These are phyloP conservation scores for Fragaria vesca DNA, from an alignment of 306 rosid species.

Conservation along the genomic window DNA sequence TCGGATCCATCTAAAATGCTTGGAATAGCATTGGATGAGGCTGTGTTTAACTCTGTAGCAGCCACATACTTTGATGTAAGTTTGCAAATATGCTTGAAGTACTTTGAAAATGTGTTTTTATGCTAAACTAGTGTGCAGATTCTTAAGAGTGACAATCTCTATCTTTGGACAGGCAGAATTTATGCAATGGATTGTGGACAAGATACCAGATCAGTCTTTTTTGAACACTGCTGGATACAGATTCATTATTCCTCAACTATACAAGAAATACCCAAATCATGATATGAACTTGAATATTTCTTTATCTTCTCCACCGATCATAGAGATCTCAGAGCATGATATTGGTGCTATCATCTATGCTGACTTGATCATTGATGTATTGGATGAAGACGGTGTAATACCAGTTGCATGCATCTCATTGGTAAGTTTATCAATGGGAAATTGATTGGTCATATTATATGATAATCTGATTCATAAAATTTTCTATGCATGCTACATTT, in stretches of 20 bases:
- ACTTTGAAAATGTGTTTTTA: conserved; percentile 8
- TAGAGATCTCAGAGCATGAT: conserved; percentile 55
- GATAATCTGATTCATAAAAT: not conserved
- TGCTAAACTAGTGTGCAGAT: not conserved
- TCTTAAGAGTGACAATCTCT: conserved; percentile 7
- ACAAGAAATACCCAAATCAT: conserved; percentile 85
- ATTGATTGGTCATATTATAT: not conserved
- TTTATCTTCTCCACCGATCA: conserved; percentile 67
- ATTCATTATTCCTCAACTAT: conserved; percentile 84
- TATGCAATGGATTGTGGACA: conserved; percentile 88
- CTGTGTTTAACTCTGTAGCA: conserved; percentile 78
- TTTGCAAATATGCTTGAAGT: conserved; percentile 4
- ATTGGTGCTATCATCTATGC: conserved; percentile 41
- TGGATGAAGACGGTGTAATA: conserved; percentile 50
- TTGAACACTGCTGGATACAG: conserved; percentile 92
- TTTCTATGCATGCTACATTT: not conserved
- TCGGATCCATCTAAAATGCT: conserved; percentile 74
- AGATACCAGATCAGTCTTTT: conserved; percentile 78
- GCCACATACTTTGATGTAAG: conserved; percentile 71
- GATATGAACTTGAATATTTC: conserved; percentile 78
- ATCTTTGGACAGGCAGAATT: conserved; percentile 66
- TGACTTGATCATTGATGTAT: conserved; percentile 68
- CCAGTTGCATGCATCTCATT: conserved; percentile 89
- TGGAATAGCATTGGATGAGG: conserved; percentile 76
- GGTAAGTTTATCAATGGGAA: conserved; percentile 45